These are phyloP conservation scores for Citrus unshiu DNA, from an alignment of 345 rosid species.

Conservation along the genomic window DNA sequence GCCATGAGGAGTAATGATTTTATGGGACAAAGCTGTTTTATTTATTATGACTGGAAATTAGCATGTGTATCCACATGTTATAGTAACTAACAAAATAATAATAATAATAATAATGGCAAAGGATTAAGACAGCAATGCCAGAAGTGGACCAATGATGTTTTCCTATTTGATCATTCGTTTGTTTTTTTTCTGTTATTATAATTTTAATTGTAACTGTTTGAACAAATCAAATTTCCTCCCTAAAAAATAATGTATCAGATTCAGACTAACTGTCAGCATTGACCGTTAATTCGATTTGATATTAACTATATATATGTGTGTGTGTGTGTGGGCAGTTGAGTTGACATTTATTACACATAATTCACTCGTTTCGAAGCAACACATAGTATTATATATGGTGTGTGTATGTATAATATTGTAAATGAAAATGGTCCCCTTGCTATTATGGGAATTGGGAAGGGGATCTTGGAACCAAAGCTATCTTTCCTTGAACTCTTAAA, in stretches of 20 bases:
- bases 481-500: neutral
- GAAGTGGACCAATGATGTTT: neutral
- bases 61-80: neutral
- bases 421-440: neutral
- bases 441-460: neutral
- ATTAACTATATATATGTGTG: neutral
- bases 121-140: neutral
- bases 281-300: neutral
- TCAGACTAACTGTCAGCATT: neutral
- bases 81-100: too few relatives aligned
- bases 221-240: neutral
- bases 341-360: neutral
- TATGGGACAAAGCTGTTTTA: neutral
- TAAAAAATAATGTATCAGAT: too few relatives aligned
- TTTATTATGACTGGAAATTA: neutral
- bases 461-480: neutral
- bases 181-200: too few relatives aligned
- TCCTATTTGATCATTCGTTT: neutral
- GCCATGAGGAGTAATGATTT: neutral
- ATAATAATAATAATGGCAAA: neutral
- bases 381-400: neutral
- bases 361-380: neutral
- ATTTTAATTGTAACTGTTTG: neutral
- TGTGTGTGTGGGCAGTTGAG: neutral
- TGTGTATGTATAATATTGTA: neutral